Base-by-base conservation (phyloP, 805 yeast genomes). In the Hanseniaspora taiwanica region DNA sequence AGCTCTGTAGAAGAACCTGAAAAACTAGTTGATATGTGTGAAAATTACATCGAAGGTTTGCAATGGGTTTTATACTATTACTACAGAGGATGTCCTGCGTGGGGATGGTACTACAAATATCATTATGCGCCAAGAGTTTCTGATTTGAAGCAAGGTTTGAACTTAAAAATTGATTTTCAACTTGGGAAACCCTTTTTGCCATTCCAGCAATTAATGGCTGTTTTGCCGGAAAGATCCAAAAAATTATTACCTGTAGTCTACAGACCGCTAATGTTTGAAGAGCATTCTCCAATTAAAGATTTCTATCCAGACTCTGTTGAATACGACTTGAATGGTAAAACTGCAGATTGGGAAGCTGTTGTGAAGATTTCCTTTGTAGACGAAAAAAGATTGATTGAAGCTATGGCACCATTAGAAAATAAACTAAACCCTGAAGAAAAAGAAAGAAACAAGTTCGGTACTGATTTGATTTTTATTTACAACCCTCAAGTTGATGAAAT, bases 281-380 rank as follows among this genome's bases (percentile, higher is more conserved):
- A 76, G 35, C 68, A 69, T 35, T 87, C 96, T 6, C 94, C 96
- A 21, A 85, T 91, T 48, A 70, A 71, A 42, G 96, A 86, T 51
- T 86, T 85, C 53, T 91, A 91, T 55, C 98, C 98, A 2, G 69
- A 71, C 43, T 84, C 83, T 44, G 94, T 89, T 42, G 83, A 78
- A 39, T 69, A 83, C 27, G 98, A 91, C 63, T 70, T 76, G 72
- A 91, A 91, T 56, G 98, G 97, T 35, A 91, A 91, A 58, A 83
- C 86, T 41, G 94, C 91, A 2, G 80, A 85, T 38, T 91, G 98
- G 98, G 97, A 91, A 63, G 96, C 96, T 9, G 96, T 91, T 42
- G 95, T 91, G 6, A 71, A 84, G 51, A 71, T 91, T 43, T 78
- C 93, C 4, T 91, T 91, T 67, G 96, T 91, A 36, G 96, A 91